phyloP scores from a whole-genome alignment of 129 eudicot genomes.

The Lactuca sativa region DNA sequence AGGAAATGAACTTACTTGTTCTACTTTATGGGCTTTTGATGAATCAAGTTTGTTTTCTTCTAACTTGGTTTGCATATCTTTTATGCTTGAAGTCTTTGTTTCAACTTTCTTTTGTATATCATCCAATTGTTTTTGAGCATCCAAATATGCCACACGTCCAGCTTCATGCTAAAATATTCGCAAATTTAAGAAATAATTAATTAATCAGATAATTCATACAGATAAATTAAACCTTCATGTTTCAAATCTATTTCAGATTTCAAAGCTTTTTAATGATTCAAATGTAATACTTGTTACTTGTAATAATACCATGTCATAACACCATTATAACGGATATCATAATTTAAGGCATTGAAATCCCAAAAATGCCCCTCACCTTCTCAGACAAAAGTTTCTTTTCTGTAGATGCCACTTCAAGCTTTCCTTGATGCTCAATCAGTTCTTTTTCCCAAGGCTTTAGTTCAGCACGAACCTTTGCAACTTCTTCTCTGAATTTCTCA shows the following conservation, averaged over 20 bases:
- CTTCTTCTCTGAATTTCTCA: conserved; percentile 68
- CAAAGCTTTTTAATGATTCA: too few species aligned
- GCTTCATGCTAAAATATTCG: conserved; percentile 70
- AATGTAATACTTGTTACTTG: too few species aligned
- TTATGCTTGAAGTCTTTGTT: conserved; percentile 46
- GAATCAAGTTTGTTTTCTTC: conserved; percentile 62
- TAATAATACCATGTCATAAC: too few species aligned
- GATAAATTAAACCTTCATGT: too few species aligned
- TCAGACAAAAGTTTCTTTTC: conserved; percentile 71
- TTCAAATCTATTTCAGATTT: too few species aligned
- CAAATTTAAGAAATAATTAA: too few species aligned
- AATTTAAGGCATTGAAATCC: too few species aligned
- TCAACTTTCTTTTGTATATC: conserved; percentile 48
- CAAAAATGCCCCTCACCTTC: conserved; percentile 50
- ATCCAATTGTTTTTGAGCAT: conserved; percentile 67
- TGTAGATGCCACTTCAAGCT: conserved; percentile 82
- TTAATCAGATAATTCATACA: too few species aligned
- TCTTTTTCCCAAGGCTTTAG: conserved; percentile 93
- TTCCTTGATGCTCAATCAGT: conserved; percentile 78
- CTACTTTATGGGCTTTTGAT: conserved; percentile 64
- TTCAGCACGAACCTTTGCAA: conserved; percentile 73
- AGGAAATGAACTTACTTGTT: conserved; percentile 53
- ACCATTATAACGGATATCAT: too few species aligned
- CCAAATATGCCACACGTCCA: conserved; percentile 65
- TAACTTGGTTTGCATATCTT: conserved; percentile 45